Evolutionary conservation across 176 grass and related monocot species (phyloP).

Genomic region (Cymbopogon citratus): DNA sequence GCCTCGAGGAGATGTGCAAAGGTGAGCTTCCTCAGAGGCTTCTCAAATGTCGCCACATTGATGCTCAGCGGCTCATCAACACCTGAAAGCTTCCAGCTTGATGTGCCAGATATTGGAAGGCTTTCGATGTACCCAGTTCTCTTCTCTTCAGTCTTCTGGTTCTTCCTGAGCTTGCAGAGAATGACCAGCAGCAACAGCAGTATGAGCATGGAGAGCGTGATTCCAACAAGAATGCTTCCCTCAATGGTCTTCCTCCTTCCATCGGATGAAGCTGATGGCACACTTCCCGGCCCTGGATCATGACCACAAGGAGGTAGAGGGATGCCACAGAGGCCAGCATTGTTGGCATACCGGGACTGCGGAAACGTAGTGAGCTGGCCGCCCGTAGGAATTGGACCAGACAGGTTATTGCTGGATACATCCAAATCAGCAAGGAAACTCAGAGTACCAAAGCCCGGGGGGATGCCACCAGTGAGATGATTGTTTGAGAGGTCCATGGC

Average conservation of each 20-base stretch:
- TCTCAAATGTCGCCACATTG: slow-evolving; percentile 96
- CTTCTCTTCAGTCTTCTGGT: slow-evolving; percentile 51
- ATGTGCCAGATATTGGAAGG: slow-evolving; percentile 51
- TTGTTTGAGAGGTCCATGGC: slow-evolving; percentile 90
- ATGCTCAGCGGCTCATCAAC: slow-evolving; percentile 82
- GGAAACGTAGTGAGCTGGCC: slow-evolving; percentile 85
- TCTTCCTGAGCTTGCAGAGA: slow-evolving; percentile 70
- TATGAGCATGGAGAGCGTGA: slow-evolving; percentile 54
- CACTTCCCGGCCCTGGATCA: background rate
- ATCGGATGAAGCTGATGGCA: background rate
- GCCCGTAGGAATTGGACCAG: slow-evolving; percentile 59
- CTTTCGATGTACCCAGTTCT: slow-evolving; percentile 61
- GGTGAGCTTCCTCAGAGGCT: slow-evolving; percentile 80
- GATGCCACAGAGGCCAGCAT: slow-evolving; percentile 74
- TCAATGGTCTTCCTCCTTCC: slow-evolving; percentile 46
- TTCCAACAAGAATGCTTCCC: slow-evolving; percentile 62
- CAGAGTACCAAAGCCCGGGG: slow-evolving; percentile 43
- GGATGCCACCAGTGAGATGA: slow-evolving; percentile 60
- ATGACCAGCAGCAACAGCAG: slow-evolving; percentile 49
- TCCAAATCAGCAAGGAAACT: slow-evolving; percentile 69
- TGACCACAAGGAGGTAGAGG: slow-evolving; percentile 58
- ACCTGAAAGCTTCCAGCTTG: slow-evolving; percentile 83
- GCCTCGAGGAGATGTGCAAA: slow-evolving; percentile 95
- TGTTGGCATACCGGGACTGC: slow-evolving; percentile 63
- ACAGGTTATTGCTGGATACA: slow-evolving; percentile 82